Percentiles rank a stretch among this genome's conserved stretches.
Conservation (phyloP, 1,139 yeast genomes). For the Pichia terricola region DNA sequence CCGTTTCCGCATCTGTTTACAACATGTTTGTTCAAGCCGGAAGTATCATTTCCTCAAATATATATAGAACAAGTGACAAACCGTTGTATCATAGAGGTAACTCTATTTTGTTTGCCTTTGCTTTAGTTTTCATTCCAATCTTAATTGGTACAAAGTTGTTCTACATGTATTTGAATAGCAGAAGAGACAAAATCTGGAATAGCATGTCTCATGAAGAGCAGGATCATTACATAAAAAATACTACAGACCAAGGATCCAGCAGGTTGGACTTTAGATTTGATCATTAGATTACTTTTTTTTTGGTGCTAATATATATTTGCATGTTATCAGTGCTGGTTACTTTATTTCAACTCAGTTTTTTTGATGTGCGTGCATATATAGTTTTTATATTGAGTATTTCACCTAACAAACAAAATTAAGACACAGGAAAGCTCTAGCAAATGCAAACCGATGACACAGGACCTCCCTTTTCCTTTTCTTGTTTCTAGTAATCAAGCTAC, state of each 20-base stretch:
- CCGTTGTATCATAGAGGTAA: constrained; percentile 55
- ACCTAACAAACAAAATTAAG: too few relatives aligned
- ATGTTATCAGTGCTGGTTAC: too few relatives aligned
- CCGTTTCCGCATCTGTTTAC: constrained; percentile 52
- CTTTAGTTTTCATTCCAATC: constrained; percentile 23
- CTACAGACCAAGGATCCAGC: constrained; percentile 44
- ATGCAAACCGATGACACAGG: too few relatives aligned
- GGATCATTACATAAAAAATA: constrained; percentile 32
- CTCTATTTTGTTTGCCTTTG: constrained; percentile 31
- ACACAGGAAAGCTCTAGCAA: too few relatives aligned
- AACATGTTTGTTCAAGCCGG: constrained; percentile 56
- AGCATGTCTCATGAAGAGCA: constrained; percentile 38
- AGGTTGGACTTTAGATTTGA: constrained; percentile 40
- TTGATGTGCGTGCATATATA: too few relatives aligned
- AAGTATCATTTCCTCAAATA: constrained; percentile 40
- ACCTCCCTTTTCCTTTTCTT: too few relatives aligned
- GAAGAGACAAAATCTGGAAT: constrained; percentile 38
- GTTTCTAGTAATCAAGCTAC: too few relatives aligned
- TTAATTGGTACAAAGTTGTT: constrained; percentile 28
- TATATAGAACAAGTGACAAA: constrained; percentile 47
- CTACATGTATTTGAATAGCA: constrained; percentile 39
- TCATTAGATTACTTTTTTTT: constrained; percentile 6
- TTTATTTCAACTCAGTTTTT: too few relatives aligned
- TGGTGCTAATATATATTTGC: too few relatives aligned
- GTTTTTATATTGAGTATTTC: too few relatives aligned